Conservation (phyloP, 2,329 filamentous ascomycete species). For the Paracorniculantispora psalliotae region DNA sequence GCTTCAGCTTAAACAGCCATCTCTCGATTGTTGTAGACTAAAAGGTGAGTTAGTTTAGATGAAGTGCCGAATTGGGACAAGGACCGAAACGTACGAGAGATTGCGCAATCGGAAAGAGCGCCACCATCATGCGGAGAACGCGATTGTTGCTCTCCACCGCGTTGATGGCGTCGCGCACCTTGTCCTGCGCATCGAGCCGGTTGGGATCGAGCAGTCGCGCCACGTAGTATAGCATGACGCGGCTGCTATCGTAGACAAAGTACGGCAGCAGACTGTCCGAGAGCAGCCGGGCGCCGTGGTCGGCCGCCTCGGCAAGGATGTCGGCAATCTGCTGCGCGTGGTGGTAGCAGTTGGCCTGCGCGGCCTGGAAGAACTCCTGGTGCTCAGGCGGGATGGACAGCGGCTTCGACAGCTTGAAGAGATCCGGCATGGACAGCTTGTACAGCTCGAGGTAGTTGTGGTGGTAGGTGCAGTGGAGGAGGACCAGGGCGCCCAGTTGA, state of each 20-base stretch:
- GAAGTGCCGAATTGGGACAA: background rate
- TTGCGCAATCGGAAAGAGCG: constrained; percentile 35
- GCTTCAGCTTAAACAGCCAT: constrained; percentile 35
- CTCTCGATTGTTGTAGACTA: constrained; percentile 35
- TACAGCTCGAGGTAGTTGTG: constrained; percentile 42
- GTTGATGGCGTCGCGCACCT: constrained; percentile 33
- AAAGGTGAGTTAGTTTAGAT: background rate
- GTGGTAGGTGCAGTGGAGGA: constrained; percentile 43
- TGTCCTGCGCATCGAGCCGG: constrained; percentile 29
- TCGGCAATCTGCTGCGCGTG: constrained; percentile 34
- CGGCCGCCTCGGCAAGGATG: constrained; percentile 35
- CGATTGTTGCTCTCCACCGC: constrained; percentile 36
- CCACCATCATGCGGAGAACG: constrained; percentile 32
- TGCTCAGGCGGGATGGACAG: constrained; percentile 36
- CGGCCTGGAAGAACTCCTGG: constrained; percentile 29
- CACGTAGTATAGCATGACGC: constrained; percentile 45
- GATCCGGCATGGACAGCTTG: constrained; percentile 40
- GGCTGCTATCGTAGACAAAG: constrained; percentile 43
- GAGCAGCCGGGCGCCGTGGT: constrained; percentile 36
- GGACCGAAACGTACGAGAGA: constrained; percentile 29
- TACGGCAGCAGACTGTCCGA: constrained; percentile 42
- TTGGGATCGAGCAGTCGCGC: constrained; percentile 36
- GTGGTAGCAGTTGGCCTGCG: constrained; percentile 34
- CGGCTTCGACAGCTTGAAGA: constrained; percentile 39
- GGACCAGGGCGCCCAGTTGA: constrained; percentile 39